Percentiles rank a stretch among this genome's conserved stretches.
These are phyloP conservation scores for Starmerella sp. DNA, from an alignment of 805 yeast species.

Conservation along the genomic window DNA sequence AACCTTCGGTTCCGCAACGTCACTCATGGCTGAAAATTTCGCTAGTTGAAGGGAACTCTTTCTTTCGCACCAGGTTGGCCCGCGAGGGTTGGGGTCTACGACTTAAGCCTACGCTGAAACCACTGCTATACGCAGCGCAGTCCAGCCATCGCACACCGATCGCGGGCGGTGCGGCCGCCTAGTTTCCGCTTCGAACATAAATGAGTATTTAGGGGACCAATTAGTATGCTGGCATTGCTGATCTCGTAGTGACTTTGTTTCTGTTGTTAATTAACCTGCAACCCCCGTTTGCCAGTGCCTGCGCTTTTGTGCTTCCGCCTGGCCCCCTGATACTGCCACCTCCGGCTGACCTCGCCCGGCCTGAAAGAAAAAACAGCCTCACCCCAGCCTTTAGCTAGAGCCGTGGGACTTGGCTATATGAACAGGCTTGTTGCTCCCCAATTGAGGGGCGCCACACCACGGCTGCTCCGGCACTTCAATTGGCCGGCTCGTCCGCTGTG, in stretches of 20 bases:
- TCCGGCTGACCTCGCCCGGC: neutral
- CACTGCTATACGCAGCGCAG: no score
- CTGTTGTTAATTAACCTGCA: no score
- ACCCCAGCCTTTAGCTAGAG: neutral
- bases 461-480: neutral
- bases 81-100: neutral
- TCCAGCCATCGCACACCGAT: no score
- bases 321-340: no score
- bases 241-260: no score
- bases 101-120: neutral
- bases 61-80: neutral
- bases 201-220: no score
- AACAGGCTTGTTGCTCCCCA: neutral
- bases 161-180: no score
- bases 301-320: no score
- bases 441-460: neutral
- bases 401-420: neutral
- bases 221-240: no score
- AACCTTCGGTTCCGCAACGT: slow-evolving; percentile 15
- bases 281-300: no score
- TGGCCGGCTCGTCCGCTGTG: neutral
- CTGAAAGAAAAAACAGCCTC: neutral
- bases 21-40: slow-evolving; percentile 8
- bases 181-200: no score
- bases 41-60: neutral